Percentiles rank a stretch among this genome's conserved stretches.
phyloP scores from a whole-genome alignment of 176 grass and related monocot species.

The Musa troglodytarum region DNA sequence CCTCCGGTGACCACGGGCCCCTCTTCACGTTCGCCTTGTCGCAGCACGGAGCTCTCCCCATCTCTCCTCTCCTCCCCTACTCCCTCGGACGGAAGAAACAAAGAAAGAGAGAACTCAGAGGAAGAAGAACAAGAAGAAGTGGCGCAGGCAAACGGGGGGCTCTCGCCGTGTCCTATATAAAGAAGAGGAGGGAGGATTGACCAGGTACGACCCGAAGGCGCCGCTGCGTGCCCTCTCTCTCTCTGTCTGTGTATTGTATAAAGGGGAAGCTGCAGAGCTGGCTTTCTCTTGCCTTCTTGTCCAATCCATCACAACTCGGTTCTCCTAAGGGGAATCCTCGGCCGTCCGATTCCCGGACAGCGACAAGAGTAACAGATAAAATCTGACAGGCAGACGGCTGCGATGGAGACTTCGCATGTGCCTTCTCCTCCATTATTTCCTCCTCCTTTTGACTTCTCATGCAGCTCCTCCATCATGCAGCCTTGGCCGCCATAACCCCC shows the following conservation, averaged over 20 bases:
- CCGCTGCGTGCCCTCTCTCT: background rate
- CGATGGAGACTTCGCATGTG: background rate
- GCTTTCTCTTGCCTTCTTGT: slow-evolving; percentile 7
- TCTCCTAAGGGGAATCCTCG: background rate
- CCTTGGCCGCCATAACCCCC: too few species aligned
- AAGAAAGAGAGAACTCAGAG: background rate
- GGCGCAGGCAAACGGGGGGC: background rate
- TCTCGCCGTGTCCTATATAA: background rate
- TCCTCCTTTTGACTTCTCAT: too few species aligned
- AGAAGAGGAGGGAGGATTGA: slow-evolving; percentile 2
- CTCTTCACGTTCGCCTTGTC: slow-evolving; percentile 80
- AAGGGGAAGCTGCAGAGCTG: background rate
- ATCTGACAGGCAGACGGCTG: background rate
- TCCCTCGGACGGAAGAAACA: background rate
- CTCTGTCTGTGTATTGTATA: too few species aligned
- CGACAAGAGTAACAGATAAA: background rate
- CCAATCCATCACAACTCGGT: too few species aligned
- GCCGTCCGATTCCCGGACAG: slow-evolving; percentile 9
- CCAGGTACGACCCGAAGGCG: slow-evolving; percentile 17
- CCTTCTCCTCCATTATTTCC: too few species aligned
- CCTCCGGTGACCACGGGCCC: slow-evolving; percentile 85
- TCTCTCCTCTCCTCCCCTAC: background rate
- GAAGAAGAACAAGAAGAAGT: background rate
- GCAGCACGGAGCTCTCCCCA: slow-evolving; percentile 91
- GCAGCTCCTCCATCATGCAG: too few species aligned